Base-by-base conservation (phyloP, 1,139 yeast genomes). In the Blastobotrys illinoisensis region DNA sequence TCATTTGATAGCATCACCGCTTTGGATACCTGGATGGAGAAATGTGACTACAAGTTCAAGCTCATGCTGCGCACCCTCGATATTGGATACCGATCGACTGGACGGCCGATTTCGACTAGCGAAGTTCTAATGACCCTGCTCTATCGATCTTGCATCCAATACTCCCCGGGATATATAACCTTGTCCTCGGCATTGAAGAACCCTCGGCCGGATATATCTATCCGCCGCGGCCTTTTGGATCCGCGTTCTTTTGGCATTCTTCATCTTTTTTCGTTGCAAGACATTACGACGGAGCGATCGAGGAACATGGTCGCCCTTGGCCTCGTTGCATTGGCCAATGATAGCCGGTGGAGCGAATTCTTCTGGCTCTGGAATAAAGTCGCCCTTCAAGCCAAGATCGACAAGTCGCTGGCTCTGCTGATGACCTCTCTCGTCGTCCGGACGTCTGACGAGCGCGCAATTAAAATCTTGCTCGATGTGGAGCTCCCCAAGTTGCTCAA, bases 321-420 rank as follows among this genome's bases (percentile, higher is more conserved):
- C 14, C 60, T 77, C 26, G 64, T 75, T 0, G 67, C 75, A 1
- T 68, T 70, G 50, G 73, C 73, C 19, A 75, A 75, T 56, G 67
- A 70, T n/a, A 60, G 61, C 19, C 63, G 66, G n/a, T 75, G 75
- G 74, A 59, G 59, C 13, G 61, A 66, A 23, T 69, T 74, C 54
- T 72, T 73, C 68, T 60, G 65, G 2, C 60, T 74, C 2, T 60
- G 75, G 60, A 65, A 66, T 18, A 56, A 62, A 11, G 58, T 67
- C 5, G 44, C 58, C 13, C 53, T 57, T 4, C 45, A 52, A 14
- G 55, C 58, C 18, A 47, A 53, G 24, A 49, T 65, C 5, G 67
- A 64, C 44, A 44, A 56, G 7, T 60, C 55, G 11, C 52, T 68
- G 16, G 55, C 66, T 26, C 63, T 62, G 20, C 57, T 60, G n/a